These are phyloP conservation scores for Coniosporium tulheliwenetii DNA, from an alignment of 2,329 filamentous ascomycete species.

Conservation along the genomic window DNA sequence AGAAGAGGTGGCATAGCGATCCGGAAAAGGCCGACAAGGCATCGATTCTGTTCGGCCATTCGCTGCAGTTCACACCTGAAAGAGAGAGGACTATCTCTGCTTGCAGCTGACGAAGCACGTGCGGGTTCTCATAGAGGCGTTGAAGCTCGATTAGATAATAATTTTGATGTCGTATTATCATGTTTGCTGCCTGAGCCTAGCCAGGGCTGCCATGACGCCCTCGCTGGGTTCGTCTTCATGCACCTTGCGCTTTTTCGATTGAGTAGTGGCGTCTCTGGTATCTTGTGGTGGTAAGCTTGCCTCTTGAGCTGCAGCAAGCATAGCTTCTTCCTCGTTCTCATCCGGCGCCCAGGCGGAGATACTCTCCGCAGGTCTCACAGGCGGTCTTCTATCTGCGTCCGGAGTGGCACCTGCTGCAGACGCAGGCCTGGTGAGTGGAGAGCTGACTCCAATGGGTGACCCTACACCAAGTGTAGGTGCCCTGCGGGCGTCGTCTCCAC, in stretches of 20 bases:
- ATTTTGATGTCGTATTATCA: conserved; percentile 9
- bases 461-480: conserved; percentile 14
- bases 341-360: conserved; percentile 11
- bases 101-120: conserved; percentile 11
- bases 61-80: conserved; percentile 2
- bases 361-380: conserved; percentile 18
- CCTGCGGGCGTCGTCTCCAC: conserved; percentile 8
- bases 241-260: conserved; percentile 18
- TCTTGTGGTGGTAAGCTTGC: conserved; percentile 1
- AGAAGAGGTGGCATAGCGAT: conserved; percentile 23
- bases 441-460: conserved; percentile 15
- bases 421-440: conserved; percentile 9
- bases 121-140: conserved; percentile 8
- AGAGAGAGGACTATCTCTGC: conserved; percentile 13
- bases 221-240: conserved; percentile 34
- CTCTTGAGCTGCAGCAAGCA: conserved; percentile 9
- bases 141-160: not conserved
- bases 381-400: conserved; percentile 21
- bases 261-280: not conserved
- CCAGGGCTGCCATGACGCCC: conserved; percentile 42
- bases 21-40: conserved; percentile 1
- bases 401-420: conserved; percentile 4
- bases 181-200: conserved; percentile 30
- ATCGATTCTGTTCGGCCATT: not conserved
- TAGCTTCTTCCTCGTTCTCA: conserved; percentile 32